phyloP scores from a whole-genome alignment of 1,139 yeast genomes.

The Suhomyces chickasaworum region DNA sequence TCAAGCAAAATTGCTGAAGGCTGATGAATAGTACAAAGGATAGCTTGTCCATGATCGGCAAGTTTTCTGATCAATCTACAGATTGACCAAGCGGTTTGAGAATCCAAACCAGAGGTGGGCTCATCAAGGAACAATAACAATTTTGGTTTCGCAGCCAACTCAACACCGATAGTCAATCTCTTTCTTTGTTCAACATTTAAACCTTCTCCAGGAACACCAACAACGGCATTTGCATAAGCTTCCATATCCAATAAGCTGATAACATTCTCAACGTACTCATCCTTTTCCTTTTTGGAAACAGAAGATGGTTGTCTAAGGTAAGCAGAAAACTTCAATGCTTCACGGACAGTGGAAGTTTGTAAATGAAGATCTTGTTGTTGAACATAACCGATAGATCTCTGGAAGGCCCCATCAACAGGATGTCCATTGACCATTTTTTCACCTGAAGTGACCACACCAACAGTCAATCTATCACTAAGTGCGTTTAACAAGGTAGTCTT shows the following conservation, averaged over 20 bases:
- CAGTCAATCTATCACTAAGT: conserved; percentile 35
- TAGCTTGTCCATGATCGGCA: conserved; percentile 48
- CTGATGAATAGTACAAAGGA: conserved; percentile 46
- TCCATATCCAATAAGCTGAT: conserved; percentile 41
- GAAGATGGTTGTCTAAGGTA: conserved; percentile 37
- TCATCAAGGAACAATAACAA: conserved; percentile 50
- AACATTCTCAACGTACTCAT: conserved; percentile 37
- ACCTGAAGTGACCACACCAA: conserved; percentile 38
- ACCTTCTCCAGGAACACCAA: conserved; percentile 45
- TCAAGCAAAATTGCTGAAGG: conserved; percentile 49
- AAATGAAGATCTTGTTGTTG: conserved; percentile 45
- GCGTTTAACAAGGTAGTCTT: conserved; percentile 37
- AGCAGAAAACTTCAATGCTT: conserved; percentile 40
- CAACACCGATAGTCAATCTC: conserved; percentile 42
- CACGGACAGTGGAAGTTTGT: conserved; percentile 40
- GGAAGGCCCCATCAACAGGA: conserved; percentile 37
- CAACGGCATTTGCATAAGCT: conserved; percentile 38
- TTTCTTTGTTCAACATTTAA: conserved; percentile 42
- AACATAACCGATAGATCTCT: conserved; percentile 44
- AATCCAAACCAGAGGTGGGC: conserved; percentile 46
- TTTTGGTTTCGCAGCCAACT: conserved; percentile 42
- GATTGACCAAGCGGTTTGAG: conserved; percentile 49
- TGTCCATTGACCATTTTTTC: conserved; percentile 40
- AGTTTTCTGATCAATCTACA: conserved; percentile 44
- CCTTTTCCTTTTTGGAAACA: conserved; percentile 33